Conservation (phyloP, 2,329 filamentous ascomycete species). For the Stagonosporopsis rhizophila region DNA sequence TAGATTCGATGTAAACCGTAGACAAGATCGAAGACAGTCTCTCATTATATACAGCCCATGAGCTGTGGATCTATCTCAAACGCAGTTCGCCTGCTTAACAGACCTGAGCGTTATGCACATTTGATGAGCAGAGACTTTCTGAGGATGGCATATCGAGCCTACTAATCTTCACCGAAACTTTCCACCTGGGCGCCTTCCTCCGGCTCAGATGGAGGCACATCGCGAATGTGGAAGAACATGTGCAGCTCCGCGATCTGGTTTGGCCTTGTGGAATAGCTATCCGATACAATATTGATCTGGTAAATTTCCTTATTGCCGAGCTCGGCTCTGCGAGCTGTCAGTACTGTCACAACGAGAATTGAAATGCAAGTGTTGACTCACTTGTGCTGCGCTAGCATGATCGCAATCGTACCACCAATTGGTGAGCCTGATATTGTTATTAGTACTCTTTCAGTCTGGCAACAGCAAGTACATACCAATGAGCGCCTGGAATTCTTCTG, state of each 20-base stretch:
- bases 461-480: slow-evolving; percentile 21
- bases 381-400: slow-evolving; percentile 26
- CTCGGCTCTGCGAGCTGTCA: slow-evolving; percentile 2
- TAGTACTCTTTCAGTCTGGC: neutral
- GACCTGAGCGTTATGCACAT: neutral
- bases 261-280: neutral
- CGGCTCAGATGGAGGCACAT: slow-evolving; percentile 15
- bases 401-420: slow-evolving; percentile 26
- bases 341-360: neutral
- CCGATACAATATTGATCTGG: slow-evolving; percentile 21
- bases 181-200: neutral
- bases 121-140: neutral
- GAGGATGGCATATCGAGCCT: too few species aligned
- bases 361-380: neutral
- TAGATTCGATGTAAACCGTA: too few species aligned
- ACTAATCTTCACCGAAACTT: too few species aligned
- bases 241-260: slow-evolving; percentile 8
- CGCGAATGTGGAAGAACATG: slow-evolving; percentile 25
- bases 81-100: neutral
- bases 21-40: too few species aligned
- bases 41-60: neutral
- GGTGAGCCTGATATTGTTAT: slow-evolving; percentile 21
- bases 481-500: slow-evolving; percentile 25
- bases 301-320: slow-evolving; percentile 28
- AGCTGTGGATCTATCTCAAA: neutral